These are phyloP conservation scores for Fusarium palustre DNA, from an alignment of 2,329 filamentous ascomycete species.

Conservation along the genomic window DNA sequence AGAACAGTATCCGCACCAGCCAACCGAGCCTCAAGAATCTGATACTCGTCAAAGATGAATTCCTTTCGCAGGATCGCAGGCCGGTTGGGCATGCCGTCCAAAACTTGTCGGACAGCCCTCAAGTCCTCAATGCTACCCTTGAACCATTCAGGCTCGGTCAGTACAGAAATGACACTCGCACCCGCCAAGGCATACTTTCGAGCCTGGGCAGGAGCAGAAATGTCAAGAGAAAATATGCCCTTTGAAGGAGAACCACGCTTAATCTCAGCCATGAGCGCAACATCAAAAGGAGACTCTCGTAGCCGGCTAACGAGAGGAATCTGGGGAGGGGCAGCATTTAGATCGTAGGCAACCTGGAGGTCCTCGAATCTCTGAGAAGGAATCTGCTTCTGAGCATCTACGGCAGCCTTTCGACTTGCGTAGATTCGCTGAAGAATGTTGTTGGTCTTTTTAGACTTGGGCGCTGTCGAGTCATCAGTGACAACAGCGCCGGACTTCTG, in stretches of 20 bases:
- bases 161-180: constrained; percentile 96
- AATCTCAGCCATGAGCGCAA: constrained; percentile 97
- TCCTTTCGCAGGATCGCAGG: constrained; percentile 95
- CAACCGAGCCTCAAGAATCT: constrained; percentile 92
- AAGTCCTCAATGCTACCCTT: constrained; percentile 97
- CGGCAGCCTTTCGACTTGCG: constrained; percentile 78
- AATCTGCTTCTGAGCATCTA: constrained; percentile 83
- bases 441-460: constrained; percentile 72
- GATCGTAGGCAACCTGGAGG: constrained; percentile 85
- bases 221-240: constrained; percentile 88
- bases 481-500: constrained; percentile 55
- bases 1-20: constrained; percentile 95
- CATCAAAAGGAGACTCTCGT: constrained; percentile 82
- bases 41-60: constrained; percentile 98
- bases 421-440: constrained; percentile 96
- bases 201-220: constrained; percentile 90
- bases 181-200: constrained; percentile 92
- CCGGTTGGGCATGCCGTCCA: constrained; percentile 91
- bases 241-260: constrained; percentile 97
- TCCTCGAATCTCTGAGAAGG: constrained; percentile 87
- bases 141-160: constrained; percentile 99
- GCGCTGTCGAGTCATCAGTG: constrained; percentile 43
- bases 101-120: constrained; percentile 83
- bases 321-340: constrained; percentile 85
- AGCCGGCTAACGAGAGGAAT: constrained; percentile 84